Conservation (phyloP, 1,139 yeast species). For the Wickerhamomyces sp. region DNA sequence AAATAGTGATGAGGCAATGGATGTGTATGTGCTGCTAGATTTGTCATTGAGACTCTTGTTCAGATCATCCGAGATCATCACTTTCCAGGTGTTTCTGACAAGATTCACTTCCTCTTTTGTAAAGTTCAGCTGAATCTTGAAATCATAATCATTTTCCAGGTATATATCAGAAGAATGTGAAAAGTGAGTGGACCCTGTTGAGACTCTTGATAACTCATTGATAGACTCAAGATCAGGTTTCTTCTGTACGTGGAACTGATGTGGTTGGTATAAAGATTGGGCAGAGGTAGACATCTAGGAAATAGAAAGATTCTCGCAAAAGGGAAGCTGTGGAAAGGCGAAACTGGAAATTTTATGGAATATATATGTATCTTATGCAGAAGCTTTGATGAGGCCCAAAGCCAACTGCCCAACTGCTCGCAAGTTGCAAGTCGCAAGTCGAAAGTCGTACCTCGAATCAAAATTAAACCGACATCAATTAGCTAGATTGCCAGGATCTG, state of each 20-base stretch:
- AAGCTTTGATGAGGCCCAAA: too few relatives aligned
- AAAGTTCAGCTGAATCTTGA: constrained; percentile 26
- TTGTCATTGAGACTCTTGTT: constrained; percentile 7
- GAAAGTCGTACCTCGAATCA: too few relatives aligned
- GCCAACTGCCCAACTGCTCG: too few relatives aligned
- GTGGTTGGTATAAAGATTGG: constrained; percentile 6
- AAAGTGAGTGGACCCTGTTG: constrained; percentile 4
- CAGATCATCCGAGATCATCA: constrained; percentile 28
- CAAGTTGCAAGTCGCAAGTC: too few relatives aligned
- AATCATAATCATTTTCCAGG: constrained; percentile 7
- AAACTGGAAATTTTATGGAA: neutral
- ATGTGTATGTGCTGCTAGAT: constrained; percentile 12
- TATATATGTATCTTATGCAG: too few relatives aligned
- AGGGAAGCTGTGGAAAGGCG: neutral
- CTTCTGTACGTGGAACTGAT: neutral
- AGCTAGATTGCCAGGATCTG: too few relatives aligned
- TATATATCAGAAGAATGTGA: constrained; percentile 9
- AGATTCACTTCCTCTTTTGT: constrained; percentile 32
- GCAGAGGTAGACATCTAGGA: neutral
- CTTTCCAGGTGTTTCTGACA: constrained; percentile 37
- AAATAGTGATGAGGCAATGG: constrained; percentile 46
- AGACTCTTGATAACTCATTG: constrained; percentile 7
- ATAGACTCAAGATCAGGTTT: constrained; percentile 6
- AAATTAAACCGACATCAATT: too few relatives aligned
- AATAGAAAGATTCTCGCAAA: neutral